These are phyloP conservation scores for Lachnellula arida DNA, from an alignment of 2,329 filamentous ascomycete species.

Conservation along the genomic window DNA sequence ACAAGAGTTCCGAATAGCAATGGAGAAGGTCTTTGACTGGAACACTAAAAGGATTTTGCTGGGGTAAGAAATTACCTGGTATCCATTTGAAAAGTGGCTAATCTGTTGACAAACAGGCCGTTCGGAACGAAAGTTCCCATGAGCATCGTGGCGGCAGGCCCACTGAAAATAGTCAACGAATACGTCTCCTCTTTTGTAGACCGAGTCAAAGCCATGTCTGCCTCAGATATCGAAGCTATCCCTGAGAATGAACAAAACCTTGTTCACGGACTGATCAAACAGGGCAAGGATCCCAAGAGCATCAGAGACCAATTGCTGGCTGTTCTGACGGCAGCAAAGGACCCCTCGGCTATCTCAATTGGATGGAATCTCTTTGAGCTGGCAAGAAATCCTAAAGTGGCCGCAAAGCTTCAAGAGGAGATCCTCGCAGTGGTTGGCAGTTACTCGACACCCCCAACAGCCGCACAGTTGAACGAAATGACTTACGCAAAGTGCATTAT, in stretches of 20 bases:
- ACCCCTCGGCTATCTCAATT: background rate
- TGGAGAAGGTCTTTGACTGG: constrained; percentile 5
- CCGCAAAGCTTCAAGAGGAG: background rate
- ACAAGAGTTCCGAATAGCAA: constrained; percentile 4
- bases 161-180: background rate
- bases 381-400: background rate
- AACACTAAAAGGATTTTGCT: constrained; percentile 2
- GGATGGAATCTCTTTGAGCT: background rate
- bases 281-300: background rate
- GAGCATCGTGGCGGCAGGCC: background rate
- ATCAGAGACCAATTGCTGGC: background rate
- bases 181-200: background rate
- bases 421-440: background rate
- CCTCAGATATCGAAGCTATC: background rate
- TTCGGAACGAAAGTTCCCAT: background rate
- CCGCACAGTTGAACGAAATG: constrained; percentile 2
- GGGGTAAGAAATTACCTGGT: background rate
- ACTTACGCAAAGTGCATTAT: constrained; percentile 1
- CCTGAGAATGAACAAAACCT: background rate
- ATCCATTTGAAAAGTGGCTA: background rate
- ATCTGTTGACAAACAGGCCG: background rate
- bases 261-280: background rate
- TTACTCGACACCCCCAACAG: background rate
- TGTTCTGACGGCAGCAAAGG: background rate
- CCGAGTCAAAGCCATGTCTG: background rate